phyloP scores from a whole-genome alignment of 331 rosid species.

The Malus hybrid region DNA sequence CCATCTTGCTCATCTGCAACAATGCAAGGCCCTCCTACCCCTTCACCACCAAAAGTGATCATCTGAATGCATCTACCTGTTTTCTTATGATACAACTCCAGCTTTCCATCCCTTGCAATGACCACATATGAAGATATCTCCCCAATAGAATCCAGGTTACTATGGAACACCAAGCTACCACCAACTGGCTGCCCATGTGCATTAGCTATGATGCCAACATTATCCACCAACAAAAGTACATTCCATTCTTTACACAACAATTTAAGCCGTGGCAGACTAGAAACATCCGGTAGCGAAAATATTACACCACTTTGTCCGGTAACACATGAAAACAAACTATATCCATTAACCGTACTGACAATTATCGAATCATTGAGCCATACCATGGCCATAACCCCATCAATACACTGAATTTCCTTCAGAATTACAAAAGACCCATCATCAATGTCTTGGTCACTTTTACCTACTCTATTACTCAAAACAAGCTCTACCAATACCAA shows the following conservation, averaged over 20 bases:
- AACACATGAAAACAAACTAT: constrained; percentile 69
- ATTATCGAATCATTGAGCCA: constrained; percentile 88
- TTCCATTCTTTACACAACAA: constrained; percentile 70
- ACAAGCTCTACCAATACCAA: constrained; percentile 65
- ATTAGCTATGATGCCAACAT: constrained; percentile 78
- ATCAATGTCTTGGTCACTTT: constrained; percentile 38
- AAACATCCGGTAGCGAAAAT: constrained; percentile 74
- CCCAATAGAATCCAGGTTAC: constrained; percentile 62
- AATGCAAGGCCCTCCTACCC: constrained; percentile 53
- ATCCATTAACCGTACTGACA: constrained; percentile 64
- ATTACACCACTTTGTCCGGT: constrained; percentile 73
- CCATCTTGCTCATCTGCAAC: constrained; percentile 65
- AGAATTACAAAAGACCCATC: constrained; percentile 54
- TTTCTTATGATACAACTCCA: constrained; percentile 85
- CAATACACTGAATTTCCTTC: constrained; percentile 72
- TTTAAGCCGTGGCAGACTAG: constrained; percentile 60
- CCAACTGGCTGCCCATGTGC: constrained; percentile 79
- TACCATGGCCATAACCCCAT: constrained; percentile 70
- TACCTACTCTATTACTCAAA: constrained; percentile 36
- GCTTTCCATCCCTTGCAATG: constrained; percentile 64
- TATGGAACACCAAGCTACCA: constrained; percentile 75
- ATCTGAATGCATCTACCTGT: constrained; percentile 66
- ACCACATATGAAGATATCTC: constrained; percentile 80
- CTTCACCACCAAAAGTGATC: constrained; percentile 67
- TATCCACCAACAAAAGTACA: constrained; percentile 87